phyloP scores from a whole-genome alignment of 768 basidiomycete species.

The Ramaria rubella region DNA sequence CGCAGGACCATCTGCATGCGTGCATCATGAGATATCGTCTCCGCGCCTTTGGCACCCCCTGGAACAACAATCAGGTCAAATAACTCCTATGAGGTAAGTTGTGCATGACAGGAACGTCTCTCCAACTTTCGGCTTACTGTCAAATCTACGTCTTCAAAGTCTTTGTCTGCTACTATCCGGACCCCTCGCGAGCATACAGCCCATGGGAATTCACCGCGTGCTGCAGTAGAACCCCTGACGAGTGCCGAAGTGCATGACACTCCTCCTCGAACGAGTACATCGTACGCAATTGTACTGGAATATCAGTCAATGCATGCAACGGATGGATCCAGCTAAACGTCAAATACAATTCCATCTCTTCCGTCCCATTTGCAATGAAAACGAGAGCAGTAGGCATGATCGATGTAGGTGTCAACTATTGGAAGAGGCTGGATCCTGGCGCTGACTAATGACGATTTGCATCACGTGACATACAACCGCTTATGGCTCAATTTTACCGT shows the following conservation, averaged over 20 bases:
- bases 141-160: conserved; percentile 13
- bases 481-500: too few relatives aligned
- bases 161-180: conserved; percentile 58
- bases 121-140: conserved; percentile 1
- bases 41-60: conserved; percentile 72
- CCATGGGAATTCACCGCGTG: conserved; percentile 33
- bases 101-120: background rate
- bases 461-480: background rate
- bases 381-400: conserved; percentile 52
- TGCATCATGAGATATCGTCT: conserved; percentile 54
- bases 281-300: conserved; percentile 69
- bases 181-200: conserved; percentile 69
- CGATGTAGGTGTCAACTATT: background rate
- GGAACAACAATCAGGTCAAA: conserved; percentile 71
- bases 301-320: background rate
- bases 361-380: conserved; percentile 74
- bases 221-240: conserved; percentile 26
- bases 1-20: conserved; percentile 59
- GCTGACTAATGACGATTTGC: background rate
- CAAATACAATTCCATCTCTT: conserved; percentile 83
- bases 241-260: conserved; percentile 60
- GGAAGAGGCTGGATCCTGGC: background rate
- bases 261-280: conserved; percentile 75
- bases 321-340: background rate
- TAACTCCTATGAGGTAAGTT: conserved; percentile 14